Conservation (phyloP, 805 yeast genomes). For the Naumovozyma castellii region DNA sequence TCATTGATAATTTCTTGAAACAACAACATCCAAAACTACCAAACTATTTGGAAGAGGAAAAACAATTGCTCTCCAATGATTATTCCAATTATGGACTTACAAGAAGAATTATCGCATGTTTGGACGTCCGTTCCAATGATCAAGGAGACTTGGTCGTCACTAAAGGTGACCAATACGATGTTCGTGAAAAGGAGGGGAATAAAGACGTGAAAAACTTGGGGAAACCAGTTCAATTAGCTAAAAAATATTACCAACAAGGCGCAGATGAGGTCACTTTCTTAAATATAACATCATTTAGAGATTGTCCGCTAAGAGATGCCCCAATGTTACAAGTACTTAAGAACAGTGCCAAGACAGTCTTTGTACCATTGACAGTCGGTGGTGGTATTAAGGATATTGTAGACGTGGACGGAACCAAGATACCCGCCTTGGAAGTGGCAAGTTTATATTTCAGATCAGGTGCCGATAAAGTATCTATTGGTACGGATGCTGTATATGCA, state of each 20-base stretch:
- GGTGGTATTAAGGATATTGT: slow-evolving; percentile 91
- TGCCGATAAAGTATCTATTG: slow-evolving; percentile 96
- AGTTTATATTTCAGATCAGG: slow-evolving; percentile 88
- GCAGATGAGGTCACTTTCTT: slow-evolving; percentile 95
- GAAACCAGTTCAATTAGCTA: slow-evolving; percentile 91
- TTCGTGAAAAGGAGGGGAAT: slow-evolving; percentile 63
- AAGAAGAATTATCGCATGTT: slow-evolving; percentile 87
- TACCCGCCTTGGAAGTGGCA: slow-evolving; percentile 87
- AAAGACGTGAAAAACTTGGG: slow-evolving; percentile 80
- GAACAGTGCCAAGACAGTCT: slow-evolving; percentile 76
- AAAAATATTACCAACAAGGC: slow-evolving; percentile 83
- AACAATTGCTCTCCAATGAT: slow-evolving; percentile 24
- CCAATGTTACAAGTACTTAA: slow-evolving; percentile 91
- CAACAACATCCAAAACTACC: slow-evolving; percentile 19
- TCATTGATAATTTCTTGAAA: slow-evolving; percentile 63
- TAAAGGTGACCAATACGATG: slow-evolving; percentile 97
- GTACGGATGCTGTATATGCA: slow-evolving; percentile 91
- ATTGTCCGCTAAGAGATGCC: slow-evolving; percentile 83
- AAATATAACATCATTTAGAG: slow-evolving; percentile 91
- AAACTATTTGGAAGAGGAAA: slow-evolving; percentile 18
- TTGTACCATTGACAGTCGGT: slow-evolving; percentile 96
- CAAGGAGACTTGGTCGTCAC: slow-evolving; percentile 94
- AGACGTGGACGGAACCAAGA: slow-evolving; percentile 71
- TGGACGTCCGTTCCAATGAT: slow-evolving; percentile 94
- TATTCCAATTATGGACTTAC: slow-evolving; percentile 58